Base-by-base conservation (phyloP, 169 alveolate genomes). In the Miamiensis avidus region DNA sequence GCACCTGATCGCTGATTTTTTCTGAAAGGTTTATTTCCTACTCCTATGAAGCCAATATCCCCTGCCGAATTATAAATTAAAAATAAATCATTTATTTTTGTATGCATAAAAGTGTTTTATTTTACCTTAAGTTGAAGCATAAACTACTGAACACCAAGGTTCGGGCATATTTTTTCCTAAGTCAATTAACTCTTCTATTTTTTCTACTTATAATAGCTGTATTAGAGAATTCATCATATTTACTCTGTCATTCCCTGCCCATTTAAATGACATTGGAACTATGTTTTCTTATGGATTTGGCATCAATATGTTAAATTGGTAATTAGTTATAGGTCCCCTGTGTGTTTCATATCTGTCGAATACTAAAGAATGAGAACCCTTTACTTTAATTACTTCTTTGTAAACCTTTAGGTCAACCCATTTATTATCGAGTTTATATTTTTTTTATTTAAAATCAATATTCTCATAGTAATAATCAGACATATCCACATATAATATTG, bases 41-140 rank as follows among this genome's bases (percentile, higher is more conserved):
- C 78, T 26, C 92, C 88, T n/a, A 89, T 76, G 82, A 87, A 91
- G 0, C 96, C 98, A 32, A 93, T 93, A 82, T 95, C 94, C 20
- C 93, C 94, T 49, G 20, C 4, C 20, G 4, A 49, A 49, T 11
- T 11, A 49, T 11, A 49, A 11, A 49, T 11, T 11, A 49, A 49
- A 49, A 11, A 11, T 20, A 49, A 11, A 49, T 11, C 20, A n/a
- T n/a, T n/a, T n/a, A n/a, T n/a, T n/a, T n/a, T n/a, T n/a, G n/a
- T n/a, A n/a, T n/a, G n/a, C n/a, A n/a, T n/a, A n/a, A n/a, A n/a
- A n/a, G n/a, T n/a, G n/a, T n/a, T n/a, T n/a, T n/a, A n/a, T n/a
- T 49, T 49, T 49, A 49, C 69, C 69, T 20, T 49, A 11, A 49
- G 4, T 20, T 11, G 69, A 11, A 49, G 69, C 69, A 49, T 49